Evolutionary conservation across 2,329 filamentous ascomycete genomes (phyloP).

Genomic region (Fusarium fracticaudum): DNA sequence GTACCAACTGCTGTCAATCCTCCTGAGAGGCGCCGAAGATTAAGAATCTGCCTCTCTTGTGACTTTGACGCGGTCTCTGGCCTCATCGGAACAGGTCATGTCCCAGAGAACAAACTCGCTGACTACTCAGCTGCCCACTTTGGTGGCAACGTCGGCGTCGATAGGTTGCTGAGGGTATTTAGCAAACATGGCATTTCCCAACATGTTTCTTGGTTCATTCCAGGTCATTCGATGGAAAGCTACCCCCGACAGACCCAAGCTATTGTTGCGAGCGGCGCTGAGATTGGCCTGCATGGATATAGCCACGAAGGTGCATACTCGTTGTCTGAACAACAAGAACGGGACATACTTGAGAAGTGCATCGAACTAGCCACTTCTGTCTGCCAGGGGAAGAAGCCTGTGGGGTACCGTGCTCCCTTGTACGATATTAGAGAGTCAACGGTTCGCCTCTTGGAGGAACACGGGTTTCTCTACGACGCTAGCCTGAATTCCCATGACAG

Average conservation of each 20-base stretch:
- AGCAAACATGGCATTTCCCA: not conserved
- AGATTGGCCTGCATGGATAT: not conserved
- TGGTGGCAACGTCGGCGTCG: not conserved
- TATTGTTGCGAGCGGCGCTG: not conserved
- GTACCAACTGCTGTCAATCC: rapidly evolving
- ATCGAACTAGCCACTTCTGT: not conserved
- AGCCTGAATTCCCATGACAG: not conserved
- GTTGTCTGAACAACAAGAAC: not conserved
- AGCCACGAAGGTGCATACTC: not conserved
- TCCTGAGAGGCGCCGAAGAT: not conserved
- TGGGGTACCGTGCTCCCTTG: not conserved
- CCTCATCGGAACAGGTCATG: not conserved
- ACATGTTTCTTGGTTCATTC: not conserved
- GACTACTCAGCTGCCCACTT: not conserved
- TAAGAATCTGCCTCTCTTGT: not conserved
- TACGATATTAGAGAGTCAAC: not conserved
- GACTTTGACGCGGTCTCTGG: not conserved
- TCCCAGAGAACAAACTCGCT: not conserved
- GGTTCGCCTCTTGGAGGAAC: rapidly evolving
- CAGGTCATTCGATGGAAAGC: not conserved
- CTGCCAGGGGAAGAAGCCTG: not conserved
- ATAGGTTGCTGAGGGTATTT: not conserved
- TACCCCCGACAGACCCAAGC: not conserved
- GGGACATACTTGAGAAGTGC: not conserved
- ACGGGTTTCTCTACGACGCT: not conserved